These are phyloP conservation scores for Ogataea kodamae DNA, from an alignment of 805 yeast genomes.

Conservation along the genomic window DNA sequence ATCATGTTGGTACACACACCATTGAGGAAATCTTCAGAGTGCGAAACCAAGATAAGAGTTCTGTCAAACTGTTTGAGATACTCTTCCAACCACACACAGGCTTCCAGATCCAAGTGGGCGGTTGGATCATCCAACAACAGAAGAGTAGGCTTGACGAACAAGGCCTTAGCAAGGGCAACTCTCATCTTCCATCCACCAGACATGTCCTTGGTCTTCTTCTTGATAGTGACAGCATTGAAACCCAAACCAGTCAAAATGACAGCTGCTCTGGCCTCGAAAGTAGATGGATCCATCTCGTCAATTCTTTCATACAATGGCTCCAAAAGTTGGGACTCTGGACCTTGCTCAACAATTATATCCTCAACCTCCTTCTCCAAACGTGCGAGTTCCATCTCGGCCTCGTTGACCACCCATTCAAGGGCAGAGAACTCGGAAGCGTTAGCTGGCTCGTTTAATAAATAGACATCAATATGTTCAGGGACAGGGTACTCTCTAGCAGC, in stretches of 20 bases:
- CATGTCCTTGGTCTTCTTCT: conserved; percentile 96
- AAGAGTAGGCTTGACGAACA: conserved; percentile 95
- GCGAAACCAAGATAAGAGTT: conserved; percentile 90
- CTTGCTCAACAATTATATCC: conserved; percentile 81
- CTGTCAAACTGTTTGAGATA: conserved; percentile 92
- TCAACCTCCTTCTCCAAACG: conserved; percentile 89
- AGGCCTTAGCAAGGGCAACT: conserved; percentile 96
- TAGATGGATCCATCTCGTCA: conserved; percentile 92
- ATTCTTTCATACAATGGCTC: conserved; percentile 93
- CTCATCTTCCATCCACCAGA: conserved; percentile 99
- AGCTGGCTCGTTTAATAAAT: conserved; percentile 95
- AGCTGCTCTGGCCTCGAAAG: conserved; percentile 96
- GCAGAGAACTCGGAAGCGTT: conserved; percentile 91
- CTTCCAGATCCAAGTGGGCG: conserved; percentile 98
- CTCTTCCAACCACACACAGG: conserved; percentile 99
- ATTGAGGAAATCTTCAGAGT: conserved; percentile 98
- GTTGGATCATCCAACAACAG: conserved; percentile 97
- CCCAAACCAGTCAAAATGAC: conserved; percentile 95
- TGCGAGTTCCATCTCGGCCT: conserved; percentile 91
- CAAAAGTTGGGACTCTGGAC: conserved; percentile 85
- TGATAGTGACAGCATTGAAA: conserved; percentile 80
- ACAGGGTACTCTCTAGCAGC: conserved; percentile 97
- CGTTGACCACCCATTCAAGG: conserved; percentile 92
- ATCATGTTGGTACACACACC: conserved; percentile 98
- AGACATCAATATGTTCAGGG: conserved; percentile 88